These are phyloP conservation scores for Hydrangea macrophylla DNA, from an alignment of 148 eudicot species.

Conservation along the genomic window DNA sequence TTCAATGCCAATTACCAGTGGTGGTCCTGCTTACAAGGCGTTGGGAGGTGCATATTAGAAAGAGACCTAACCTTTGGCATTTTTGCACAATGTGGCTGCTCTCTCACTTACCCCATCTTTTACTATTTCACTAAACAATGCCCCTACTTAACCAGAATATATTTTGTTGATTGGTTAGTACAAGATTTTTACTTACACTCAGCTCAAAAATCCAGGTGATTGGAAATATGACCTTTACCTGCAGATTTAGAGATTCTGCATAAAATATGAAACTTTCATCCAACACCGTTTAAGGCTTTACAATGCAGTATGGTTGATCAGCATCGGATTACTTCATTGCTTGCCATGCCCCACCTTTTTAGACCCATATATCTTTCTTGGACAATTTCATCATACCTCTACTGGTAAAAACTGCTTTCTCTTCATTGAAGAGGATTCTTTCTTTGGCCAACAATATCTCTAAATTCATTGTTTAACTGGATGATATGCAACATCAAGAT, in stretches of 20 bases:
- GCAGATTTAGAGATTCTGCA: conserved; percentile 52
- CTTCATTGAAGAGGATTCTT: conserved; percentile 59
- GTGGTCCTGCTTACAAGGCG: too few relatives aligned
- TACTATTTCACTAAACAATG: too few relatives aligned
- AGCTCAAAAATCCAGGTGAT: conserved; percentile 25
- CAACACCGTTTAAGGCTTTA: conserved; percentile 47
- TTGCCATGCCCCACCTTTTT: conserved; percentile 48
- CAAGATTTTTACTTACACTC: conserved; percentile 1
- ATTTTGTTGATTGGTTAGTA: background rate
- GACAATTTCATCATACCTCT: conserved; percentile 44
- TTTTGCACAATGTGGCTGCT: too few relatives aligned
- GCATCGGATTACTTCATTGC: conserved; percentile 61
- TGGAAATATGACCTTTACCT: conserved; percentile 75
- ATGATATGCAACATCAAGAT: conserved; percentile 54
- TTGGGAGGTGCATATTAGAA: too few relatives aligned
- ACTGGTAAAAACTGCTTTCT: conserved; percentile 29
- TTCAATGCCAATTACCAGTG: background rate
- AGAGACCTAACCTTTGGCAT: too few relatives aligned
- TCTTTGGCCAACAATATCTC: conserved; percentile 78
- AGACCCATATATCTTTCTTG: conserved; percentile 58
- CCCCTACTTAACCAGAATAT: too few relatives aligned
- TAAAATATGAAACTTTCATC: conserved; percentile 58
- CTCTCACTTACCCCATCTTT: too few relatives aligned
- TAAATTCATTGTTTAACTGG: conserved; percentile 87
- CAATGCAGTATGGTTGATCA: conserved; percentile 44